Evolutionary conservation across 1,139 yeast genomes (phyloP).

Genomic region (Pichia sp.): DNA sequence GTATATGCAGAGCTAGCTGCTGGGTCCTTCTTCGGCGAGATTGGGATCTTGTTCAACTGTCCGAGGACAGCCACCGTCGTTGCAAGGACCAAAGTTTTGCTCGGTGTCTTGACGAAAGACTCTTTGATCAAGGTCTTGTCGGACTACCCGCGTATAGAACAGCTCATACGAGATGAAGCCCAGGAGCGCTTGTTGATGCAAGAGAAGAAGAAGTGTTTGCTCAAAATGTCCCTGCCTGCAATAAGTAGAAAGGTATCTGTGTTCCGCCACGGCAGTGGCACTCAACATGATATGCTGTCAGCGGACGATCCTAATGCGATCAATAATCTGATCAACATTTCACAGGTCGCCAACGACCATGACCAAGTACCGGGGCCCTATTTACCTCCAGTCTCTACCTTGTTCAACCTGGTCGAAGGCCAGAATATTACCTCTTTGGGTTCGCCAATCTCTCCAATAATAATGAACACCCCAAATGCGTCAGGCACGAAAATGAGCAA

Average conservation of each 20-base stretch:
- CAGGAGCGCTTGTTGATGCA: conserved; percentile 70
- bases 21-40: conserved; percentile 75
- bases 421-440: neutral
- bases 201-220: conserved; percentile 47
- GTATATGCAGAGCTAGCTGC: conserved; percentile 64
- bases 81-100: conserved; percentile 60
- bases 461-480: neutral
- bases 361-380: conserved; percentile 33
- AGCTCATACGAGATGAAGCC: conserved; percentile 71
- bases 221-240: conserved; percentile 20
- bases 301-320: neutral
- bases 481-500: neutral
- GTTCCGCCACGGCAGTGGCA: neutral
- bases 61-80: conserved; percentile 78
- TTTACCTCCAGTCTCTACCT: conserved; percentile 28
- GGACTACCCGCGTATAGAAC: conserved; percentile 59
- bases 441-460: neutral
- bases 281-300: neutral
- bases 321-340: conserved; percentile 6
- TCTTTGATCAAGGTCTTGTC: conserved; percentile 56
- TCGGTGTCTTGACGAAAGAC: conserved; percentile 65
- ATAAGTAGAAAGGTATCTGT: conserved; percentile 15
- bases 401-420: neutral
- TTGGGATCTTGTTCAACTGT: conserved; percentile 68
- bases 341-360: conserved; percentile 27